Evolutionary conservation across 2,329 filamentous ascomycete species (phyloP).

Genomic region (Monilinia fructicola): DNA sequence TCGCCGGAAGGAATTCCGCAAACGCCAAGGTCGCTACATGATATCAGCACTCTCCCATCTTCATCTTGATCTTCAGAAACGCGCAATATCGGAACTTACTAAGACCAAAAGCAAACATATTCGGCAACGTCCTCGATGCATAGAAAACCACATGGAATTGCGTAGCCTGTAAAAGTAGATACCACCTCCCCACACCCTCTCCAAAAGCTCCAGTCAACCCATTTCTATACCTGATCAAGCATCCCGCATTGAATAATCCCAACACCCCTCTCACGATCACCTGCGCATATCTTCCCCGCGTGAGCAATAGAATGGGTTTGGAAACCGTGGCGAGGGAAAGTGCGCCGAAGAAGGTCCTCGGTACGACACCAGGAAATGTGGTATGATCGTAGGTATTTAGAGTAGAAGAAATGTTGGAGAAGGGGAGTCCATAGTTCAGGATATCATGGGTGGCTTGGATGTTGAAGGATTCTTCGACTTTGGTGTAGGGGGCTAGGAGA

Average conservation of each 20-base stretch:
- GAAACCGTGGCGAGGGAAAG: slow-evolving; percentile 71
- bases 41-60: slow-evolving; percentile 20
- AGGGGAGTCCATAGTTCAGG: slow-evolving; percentile 73
- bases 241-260: slow-evolving; percentile 70
- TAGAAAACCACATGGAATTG: slow-evolving; percentile 96
- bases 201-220: slow-evolving; percentile 70
- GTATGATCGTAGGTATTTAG: slow-evolving; percentile 83
- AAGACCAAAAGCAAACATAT: slow-evolving; percentile 91
- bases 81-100: slow-evolving; percentile 53
- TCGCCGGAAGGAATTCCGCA: slow-evolving; percentile 45
- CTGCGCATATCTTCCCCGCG: slow-evolving; percentile 57
- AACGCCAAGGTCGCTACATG: slow-evolving; percentile 63
- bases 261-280: slow-evolving; percentile 72
- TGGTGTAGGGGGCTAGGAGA: slow-evolving; percentile 79
- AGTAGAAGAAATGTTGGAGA: slow-evolving; percentile 50
- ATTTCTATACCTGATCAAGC: slow-evolving; percentile 64
- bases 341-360: slow-evolving; percentile 84
- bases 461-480: slow-evolving; percentile 98
- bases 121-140: slow-evolving; percentile 85
- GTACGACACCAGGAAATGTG: slow-evolving; percentile 85
- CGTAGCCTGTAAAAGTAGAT: slow-evolving; percentile 69
- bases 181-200: slow-evolving; percentile 70
- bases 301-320: slow-evolving; percentile 61
- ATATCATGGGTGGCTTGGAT: slow-evolving; percentile 93
- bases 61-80: neutral